A percentile compares a stretch with the other conserved stretches of the same genome.
These are phyloP conservation scores for Solanum piurae DNA, from an alignment of 257 asterid genomes.

Conservation along the genomic window DNA sequence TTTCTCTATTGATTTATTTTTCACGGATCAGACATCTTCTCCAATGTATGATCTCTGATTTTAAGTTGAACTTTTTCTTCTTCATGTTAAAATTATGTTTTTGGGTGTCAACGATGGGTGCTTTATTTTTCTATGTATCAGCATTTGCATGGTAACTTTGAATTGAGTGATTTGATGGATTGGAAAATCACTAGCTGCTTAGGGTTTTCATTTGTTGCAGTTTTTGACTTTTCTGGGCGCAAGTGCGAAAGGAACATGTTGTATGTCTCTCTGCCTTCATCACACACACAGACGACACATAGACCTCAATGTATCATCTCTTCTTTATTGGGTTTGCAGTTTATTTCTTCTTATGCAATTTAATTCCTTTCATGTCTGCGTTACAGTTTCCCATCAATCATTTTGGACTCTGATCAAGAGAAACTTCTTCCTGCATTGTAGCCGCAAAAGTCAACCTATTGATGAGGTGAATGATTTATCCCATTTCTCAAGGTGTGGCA, in stretches of 20 bases:
- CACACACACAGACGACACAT: not conserved
- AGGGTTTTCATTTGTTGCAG: conserved; percentile 20
- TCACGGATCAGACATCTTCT: not conserved
- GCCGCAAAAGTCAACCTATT: conserved; percentile 62
- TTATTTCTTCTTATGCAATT: not conserved
- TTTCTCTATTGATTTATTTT: not conserved
- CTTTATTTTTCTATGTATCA: conserved; percentile 14
- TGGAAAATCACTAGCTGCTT: conserved; percentile 5
- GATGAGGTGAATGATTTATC: conserved; percentile 53
- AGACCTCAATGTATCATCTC: not conserved
- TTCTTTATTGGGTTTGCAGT: not conserved
- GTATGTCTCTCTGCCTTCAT: not conserved
- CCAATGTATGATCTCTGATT: not conserved
- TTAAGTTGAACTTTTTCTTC: not conserved
- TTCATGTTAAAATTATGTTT: not conserved
- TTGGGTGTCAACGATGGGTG: not conserved
- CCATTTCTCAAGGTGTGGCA: not conserved
- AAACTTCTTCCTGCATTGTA: conserved; percentile 59
- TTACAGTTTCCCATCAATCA: conserved; percentile 48
- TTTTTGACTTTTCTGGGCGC: not conserved
- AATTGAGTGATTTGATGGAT: conserved; percentile 32
- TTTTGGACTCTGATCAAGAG: conserved; percentile 63
- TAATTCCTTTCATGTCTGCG: not conserved
- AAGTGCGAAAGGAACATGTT: not conserved
- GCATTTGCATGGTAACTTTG: conserved; percentile 36